Conservation (phyloP, 192 early-diverging fungal species). For the Dissophora ornata region DNA sequence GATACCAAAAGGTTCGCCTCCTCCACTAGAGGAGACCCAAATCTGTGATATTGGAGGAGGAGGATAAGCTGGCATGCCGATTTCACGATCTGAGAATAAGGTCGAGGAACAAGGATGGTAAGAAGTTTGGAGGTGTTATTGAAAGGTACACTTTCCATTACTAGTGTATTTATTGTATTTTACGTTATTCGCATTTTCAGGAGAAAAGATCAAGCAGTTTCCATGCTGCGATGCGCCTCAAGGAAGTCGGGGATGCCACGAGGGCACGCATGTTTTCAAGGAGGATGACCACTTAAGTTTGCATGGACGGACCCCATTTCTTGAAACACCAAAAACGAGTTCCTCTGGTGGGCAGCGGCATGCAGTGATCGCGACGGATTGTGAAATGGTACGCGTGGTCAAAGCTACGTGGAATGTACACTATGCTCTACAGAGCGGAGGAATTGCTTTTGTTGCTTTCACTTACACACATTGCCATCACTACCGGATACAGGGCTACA, state of each 20-base stretch:
- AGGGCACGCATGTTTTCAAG: constrained; percentile 78
- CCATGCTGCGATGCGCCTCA: constrained; percentile 42
- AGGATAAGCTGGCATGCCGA: constrained; percentile 55
- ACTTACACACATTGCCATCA: background rate
- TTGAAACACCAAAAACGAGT: constrained; percentile 49
- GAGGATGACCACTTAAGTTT: constrained; percentile 56
- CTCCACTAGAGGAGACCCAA: constrained; percentile 5
- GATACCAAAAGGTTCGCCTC: constrained; percentile 3
- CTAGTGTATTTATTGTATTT: too few species aligned
- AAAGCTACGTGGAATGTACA: too few species aligned
- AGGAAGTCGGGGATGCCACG: constrained; percentile 60
- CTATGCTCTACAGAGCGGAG: background rate
- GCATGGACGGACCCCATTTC: constrained; percentile 56
- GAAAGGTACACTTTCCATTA: too few species aligned
- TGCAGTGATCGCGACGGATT: constrained; percentile 70
- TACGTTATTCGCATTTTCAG: too few species aligned
- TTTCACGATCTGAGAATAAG: constrained; percentile 58
- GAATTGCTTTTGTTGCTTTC: too few species aligned
- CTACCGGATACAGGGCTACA: constrained; percentile 62
- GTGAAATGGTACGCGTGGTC: constrained; percentile 77
- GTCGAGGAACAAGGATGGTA: constrained; percentile 17
- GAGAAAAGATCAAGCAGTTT: too few species aligned
- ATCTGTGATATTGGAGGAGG: constrained; percentile 56
- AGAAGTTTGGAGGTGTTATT: background rate
- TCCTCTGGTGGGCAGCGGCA: constrained; percentile 5